Evolutionary conservation across 352 stramenopile species (phyloP), one percentile per base, ranked within the genome.

Genomic region (Halophytophthora batemanensis): DNA sequence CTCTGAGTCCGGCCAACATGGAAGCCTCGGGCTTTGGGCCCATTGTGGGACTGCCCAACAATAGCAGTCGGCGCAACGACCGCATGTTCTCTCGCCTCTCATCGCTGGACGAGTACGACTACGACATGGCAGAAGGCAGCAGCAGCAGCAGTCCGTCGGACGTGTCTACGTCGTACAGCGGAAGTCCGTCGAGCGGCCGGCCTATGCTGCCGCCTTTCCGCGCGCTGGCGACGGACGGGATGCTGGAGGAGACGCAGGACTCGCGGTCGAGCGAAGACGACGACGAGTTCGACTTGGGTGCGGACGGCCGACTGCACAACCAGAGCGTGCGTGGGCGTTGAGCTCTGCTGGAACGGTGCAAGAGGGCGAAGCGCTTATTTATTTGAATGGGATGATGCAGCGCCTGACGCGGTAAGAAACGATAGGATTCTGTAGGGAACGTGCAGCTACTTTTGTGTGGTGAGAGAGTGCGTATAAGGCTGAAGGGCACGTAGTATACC

Each of bases 91-190:
- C 74, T 37, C 61, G 69, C n/a, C 65, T 90, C 19, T 78, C 77
- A 37, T 83, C 74, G n/a, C 60, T 90, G 44, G 54, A 76, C 46
- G 79, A 90, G 53, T 87, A 83, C 53, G 74, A 84, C 40, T 59
- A 68, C 11, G 61, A 66, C 28, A 69, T 67, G 58, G 50, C 43
- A n/a, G 50, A 68, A 15, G 40, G 3, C 8, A 19, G 58, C 59
- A 40, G 48, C 34, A 19, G 58, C 59, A 40, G 48, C 34, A 59
- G 48, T 37, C 50, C 61, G 18, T 71, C 68, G 3, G 65, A 82
- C 45, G 39, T 71, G 42, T 76, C 73, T 4, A 71, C 70, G 8
- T 59, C 61, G 6, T 74, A 64, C 47, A 77, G 59, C 41, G 50
- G 59, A 33, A 74, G 59, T 40, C 61, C 59, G 22, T 62, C 64